Evolutionary conservation across 78 protist species (phyloP).

Genomic region (Diacronema lutheri): DNA sequence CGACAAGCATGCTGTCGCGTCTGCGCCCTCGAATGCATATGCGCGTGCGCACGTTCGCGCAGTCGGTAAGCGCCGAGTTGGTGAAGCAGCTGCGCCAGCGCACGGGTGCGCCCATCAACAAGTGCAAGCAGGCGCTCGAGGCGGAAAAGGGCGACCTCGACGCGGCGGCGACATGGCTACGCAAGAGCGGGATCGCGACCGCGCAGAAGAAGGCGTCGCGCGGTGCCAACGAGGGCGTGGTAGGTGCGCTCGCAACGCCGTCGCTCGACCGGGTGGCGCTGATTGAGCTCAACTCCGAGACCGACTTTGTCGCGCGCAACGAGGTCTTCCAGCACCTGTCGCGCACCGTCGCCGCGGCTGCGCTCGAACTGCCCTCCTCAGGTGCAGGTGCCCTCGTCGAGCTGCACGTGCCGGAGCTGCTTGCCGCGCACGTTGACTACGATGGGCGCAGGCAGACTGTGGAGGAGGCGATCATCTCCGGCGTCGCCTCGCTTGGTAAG

Average conservation of each 20-base stretch:
- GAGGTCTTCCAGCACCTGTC: background rate
- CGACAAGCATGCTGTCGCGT: no score
- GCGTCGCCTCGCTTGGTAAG: background rate
- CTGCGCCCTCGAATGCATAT: no score
- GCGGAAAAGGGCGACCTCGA: background rate
- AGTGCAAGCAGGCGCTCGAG: background rate
- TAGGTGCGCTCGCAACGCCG: background rate
- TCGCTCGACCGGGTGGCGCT: background rate
- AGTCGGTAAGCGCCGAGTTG: background rate
- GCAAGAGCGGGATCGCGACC: background rate
- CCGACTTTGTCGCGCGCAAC: conserved; percentile 19
- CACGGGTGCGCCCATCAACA: background rate
- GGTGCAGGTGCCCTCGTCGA: background rate
- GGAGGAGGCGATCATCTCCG: background rate
- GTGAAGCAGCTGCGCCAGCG: background rate
- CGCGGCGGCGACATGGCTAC: background rate
- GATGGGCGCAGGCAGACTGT: background rate
- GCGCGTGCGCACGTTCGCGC: no score
- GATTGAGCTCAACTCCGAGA: conserved; percentile 19
- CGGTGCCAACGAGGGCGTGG: background rate
- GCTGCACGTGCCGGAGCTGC: background rate
- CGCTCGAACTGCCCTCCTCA: background rate
- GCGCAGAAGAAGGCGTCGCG: conserved; percentile 16
- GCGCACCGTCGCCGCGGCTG: background rate
- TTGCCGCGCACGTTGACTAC: background rate